Base-by-base conservation (phyloP, 441 rosid species). In the Gossypium aridum region DNA sequence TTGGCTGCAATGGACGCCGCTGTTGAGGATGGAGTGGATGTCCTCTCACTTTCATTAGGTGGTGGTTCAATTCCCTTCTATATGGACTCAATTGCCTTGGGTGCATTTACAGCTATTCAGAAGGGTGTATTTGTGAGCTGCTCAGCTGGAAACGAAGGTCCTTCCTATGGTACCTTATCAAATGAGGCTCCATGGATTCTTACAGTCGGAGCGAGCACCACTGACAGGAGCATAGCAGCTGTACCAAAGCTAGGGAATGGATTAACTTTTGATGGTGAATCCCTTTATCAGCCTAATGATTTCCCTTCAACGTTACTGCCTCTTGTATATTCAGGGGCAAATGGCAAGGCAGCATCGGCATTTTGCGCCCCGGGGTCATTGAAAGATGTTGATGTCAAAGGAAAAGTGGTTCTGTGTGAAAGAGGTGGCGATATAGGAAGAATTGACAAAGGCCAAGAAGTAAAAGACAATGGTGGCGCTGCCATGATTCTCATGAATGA, bases 21-120 rank as follows among this genome's bases (percentile, higher is more conserved):
- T 19, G 63, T 89, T 25, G 85, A 62, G 0, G 93, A 87, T 53
- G 91, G 89, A 0, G 93, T 83, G 1, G 90, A 87, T 53, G 86
- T 87, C 71, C 77, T 87, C 23, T 89, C 90, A 1, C 71, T 81
- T 39, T 89, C 93, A 2, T 45, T 86, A 8, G 90, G 90, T 0
- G 73, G 76, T 16, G 77, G 37, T 14, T 77, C 91, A 0, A 13
- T 6, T 7, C 81, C 81, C 23, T 83, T 80, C 73, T 79, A 23
- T 51, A 49, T 3, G 1, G 88, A 82, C 22, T 12, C 70, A 0
- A 63, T 81, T 13, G 82, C 83, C 3, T 1, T 80, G 19, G 91
- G 87, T 17, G 74, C 82, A 17, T 83, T 85, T 57, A 63, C 83
- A 17, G 88, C 83, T 26, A 78, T 76, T 12, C 82, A 79, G 49